Evolutionary conservation across 805 yeast genomes (phyloP).

Genomic region (Metschnikowia cerradonensis): DNA sequence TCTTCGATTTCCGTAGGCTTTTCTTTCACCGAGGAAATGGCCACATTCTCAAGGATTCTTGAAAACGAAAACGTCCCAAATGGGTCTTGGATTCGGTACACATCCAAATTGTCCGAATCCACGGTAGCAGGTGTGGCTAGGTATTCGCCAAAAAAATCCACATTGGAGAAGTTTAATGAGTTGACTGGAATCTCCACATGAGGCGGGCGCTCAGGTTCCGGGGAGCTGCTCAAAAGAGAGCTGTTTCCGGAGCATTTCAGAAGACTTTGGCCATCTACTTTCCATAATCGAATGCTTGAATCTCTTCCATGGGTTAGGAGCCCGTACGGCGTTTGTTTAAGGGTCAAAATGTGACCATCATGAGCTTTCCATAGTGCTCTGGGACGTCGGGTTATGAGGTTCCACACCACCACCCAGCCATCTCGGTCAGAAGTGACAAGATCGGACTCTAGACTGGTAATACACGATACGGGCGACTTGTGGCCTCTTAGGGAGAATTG

Average conservation of each 20-base stretch:
- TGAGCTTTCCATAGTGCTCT: constrained; percentile 59
- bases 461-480: constrained; percentile 15
- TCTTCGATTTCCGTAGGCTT: constrained; percentile 8
- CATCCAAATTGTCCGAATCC: constrained; percentile 61
- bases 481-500: constrained; percentile 17
- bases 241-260: constrained; percentile 4
- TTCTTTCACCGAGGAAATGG: constrained; percentile 5
- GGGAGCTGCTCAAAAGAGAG: constrained; percentile 2
- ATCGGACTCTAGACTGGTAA: constrained; percentile 3
- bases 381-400: constrained; percentile 53
- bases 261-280: constrained; percentile 10
- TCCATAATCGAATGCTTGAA: constrained; percentile 49
- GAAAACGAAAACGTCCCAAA: constrained; percentile 18
- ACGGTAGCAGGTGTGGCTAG: constrained; percentile 60
- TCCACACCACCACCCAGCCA: constrained; percentile 69
- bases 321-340: constrained; percentile 28
- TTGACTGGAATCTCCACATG: constrained; percentile 60
- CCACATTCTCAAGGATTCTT: constrained; percentile 33
- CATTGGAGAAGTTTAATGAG: constrained; percentile 66
- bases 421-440: constrained; percentile 55
- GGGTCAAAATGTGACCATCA: constrained; percentile 43
- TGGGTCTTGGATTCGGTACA: constrained; percentile 41
- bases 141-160: constrained; percentile 23
- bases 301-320: constrained; percentile 68
- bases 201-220: constrained; percentile 17